A percentile compares a stretch with the other conserved stretches of the same genome.
Conservation (phyloP, 139 green algal species). For the Picochlorum sp. region DNA sequence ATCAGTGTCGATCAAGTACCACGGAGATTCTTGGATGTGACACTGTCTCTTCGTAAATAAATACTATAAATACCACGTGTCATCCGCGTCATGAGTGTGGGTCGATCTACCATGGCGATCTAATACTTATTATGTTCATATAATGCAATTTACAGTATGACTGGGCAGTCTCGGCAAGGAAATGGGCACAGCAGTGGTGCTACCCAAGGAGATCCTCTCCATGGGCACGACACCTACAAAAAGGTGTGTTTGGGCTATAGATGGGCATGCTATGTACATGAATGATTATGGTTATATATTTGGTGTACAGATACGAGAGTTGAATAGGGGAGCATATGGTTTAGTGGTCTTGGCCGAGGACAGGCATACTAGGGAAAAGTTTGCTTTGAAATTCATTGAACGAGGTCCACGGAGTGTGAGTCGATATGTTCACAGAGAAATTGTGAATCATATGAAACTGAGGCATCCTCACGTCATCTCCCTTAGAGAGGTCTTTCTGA, state of each 20-base stretch:
- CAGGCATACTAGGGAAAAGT: constrained; percentile 16
- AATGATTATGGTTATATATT: constrained; percentile 17
- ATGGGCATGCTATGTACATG: constrained; percentile 13
- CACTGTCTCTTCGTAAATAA: too few relatives aligned
- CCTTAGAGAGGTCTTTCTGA: constrained; percentile 78
- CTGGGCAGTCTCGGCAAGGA: too few relatives aligned
- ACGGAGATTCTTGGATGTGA: too few relatives aligned
- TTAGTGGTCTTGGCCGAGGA: constrained; percentile 22
- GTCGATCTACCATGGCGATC: too few relatives aligned
- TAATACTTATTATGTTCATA: too few relatives aligned
- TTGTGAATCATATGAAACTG: constrained; percentile 89
- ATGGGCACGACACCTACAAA: constrained; percentile 9
- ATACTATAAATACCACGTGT: too few relatives aligned
- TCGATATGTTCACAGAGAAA: constrained; percentile 28
- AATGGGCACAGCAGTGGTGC: neutral
- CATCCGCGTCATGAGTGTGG: too few relatives aligned
- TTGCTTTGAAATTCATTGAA: constrained; percentile 37
- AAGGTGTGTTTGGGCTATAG: neutral
- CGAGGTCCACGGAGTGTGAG: constrained; percentile 16
- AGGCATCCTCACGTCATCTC: constrained; percentile 92
- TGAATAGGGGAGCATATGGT: constrained; percentile 27
- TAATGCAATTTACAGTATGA: too few relatives aligned
- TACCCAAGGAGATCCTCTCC: constrained; percentile 2
- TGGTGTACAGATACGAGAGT: constrained; percentile 12
- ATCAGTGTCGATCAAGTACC: too few relatives aligned